These are phyloP conservation scores for Dothistroma pini DNA, from an alignment of 2,329 filamentous ascomycete species.

Conservation along the genomic window DNA sequence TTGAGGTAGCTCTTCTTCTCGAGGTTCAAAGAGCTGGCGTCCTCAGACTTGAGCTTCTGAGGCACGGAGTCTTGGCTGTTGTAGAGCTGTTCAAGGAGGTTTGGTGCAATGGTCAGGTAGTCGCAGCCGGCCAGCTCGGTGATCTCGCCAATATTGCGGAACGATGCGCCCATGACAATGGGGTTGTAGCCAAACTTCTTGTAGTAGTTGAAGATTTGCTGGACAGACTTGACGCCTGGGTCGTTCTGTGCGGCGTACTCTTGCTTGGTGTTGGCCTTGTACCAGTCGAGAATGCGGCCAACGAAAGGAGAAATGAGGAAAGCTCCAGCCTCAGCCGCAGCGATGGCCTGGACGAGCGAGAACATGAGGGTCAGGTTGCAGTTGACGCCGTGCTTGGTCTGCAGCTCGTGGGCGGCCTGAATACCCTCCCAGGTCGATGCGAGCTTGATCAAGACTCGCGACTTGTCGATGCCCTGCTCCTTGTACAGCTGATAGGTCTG, in stretches of 20 bases:
- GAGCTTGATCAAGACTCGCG: slow-evolving; percentile 96
- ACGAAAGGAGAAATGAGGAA: slow-evolving; percentile 99
- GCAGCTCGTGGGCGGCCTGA: slow-evolving; percentile 95
- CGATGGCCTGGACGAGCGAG: slow-evolving; percentile 90
- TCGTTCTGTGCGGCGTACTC: slow-evolving; percentile 86
- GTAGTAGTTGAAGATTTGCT: slow-evolving; percentile 99
- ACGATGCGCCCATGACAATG: slow-evolving; percentile 99
- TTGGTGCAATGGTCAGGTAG: slow-evolving; percentile 97
- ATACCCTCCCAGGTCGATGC: slow-evolving; percentile 99
- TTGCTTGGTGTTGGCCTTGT: slow-evolving; percentile 94
- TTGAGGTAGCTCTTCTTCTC: slow-evolving; percentile 88
- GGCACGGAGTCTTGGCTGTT: slow-evolving; percentile 79
- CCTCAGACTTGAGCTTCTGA: slow-evolving; percentile 80
- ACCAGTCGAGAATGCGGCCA: slow-evolving; percentile 99
- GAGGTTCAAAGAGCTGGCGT: slow-evolving; percentile 66
- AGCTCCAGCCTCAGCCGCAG: slow-evolving; percentile 87
- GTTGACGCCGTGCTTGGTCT: slow-evolving; percentile 95
- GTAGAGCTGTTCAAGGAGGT: slow-evolving; percentile 88
- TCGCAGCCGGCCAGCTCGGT: slow-evolving; percentile 97
- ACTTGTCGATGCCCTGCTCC: slow-evolving; percentile 84
- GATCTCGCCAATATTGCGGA: slow-evolving; percentile 95
- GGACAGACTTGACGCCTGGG: slow-evolving; percentile 91
- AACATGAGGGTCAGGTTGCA: slow-evolving; percentile 99
- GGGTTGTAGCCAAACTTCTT: slow-evolving; percentile 99
- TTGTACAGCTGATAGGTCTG: slow-evolving; percentile 73